phyloP scores from a whole-genome alignment of 208 protist species.

The Acanthamoeba lenticulata region DNA sequence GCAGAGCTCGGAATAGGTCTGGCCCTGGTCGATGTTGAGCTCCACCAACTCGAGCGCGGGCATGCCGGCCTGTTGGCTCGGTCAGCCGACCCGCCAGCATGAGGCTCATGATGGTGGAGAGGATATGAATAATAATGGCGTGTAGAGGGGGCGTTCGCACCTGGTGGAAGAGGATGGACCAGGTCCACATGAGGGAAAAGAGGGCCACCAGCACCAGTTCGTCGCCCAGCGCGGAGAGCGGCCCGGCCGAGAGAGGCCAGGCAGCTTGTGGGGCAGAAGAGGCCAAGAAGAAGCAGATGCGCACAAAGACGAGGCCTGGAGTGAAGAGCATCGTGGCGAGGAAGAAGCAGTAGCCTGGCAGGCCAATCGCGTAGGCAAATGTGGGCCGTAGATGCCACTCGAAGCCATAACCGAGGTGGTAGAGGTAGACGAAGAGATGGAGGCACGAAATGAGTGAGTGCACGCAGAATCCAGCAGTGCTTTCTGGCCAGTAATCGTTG shows the following conservation, averaged over 20 bases:
- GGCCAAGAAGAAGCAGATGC: not conserved
- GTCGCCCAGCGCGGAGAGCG: not conserved
- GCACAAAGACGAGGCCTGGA: not conserved
- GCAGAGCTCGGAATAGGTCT: not conserved
- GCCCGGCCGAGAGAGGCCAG: not conserved
- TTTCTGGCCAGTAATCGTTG: not conserved
- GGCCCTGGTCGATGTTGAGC: not conserved
- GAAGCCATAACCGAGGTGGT: conserved; percentile 13
- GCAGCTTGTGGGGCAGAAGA: not conserved
- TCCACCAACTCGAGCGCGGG: not conserved
- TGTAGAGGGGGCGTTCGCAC: not conserved
- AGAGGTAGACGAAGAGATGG: not conserved
- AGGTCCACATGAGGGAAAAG: not conserved
- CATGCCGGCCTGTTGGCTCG: not conserved
- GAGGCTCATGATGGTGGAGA: not conserved
- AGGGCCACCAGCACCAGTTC: not conserved
- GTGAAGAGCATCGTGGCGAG: not conserved
- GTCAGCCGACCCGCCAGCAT: not conserved
- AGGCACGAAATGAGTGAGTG: not conserved
- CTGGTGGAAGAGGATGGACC: conserved; percentile 21
- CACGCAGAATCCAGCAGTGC: not conserved
- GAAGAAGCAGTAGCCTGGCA: conserved; percentile 60
- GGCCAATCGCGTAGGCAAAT: not conserved
- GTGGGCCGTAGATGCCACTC: not conserved
- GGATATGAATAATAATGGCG: not conserved